Conservation (phyloP, 2,329 filamentous ascomycete species). For the Cadophora sp. region DNA sequence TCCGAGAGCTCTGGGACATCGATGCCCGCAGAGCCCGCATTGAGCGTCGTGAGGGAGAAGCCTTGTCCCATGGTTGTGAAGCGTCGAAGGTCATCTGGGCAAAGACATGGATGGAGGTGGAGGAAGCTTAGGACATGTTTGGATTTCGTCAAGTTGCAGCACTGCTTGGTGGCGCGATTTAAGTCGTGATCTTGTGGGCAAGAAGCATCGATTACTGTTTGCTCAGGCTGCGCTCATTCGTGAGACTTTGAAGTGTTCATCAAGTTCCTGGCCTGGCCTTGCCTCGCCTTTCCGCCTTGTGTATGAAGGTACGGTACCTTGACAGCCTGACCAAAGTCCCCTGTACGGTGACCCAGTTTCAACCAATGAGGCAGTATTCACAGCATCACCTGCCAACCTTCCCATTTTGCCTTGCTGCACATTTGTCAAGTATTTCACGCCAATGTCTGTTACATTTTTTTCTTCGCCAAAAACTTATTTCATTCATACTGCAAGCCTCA, state of each 20-base stretch:
- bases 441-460: too few relatives aligned
- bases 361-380: background rate
- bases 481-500: too few relatives aligned
- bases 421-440: too few relatives aligned
- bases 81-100: constrained; percentile 37
- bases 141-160: constrained; percentile 36
- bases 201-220: background rate
- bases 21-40: constrained; percentile 89
- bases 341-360: background rate
- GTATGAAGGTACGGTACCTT: too few relatives aligned
- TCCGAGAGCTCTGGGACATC: constrained; percentile 92
- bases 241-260: background rate
- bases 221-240: background rate
- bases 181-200: background rate
- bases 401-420: background rate
- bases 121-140: constrained; percentile 30
- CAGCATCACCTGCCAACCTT: background rate
- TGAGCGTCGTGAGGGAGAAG: constrained; percentile 91
- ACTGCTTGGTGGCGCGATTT: constrained; percentile 1
- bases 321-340: too few relatives aligned
- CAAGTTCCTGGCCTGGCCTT: background rate
- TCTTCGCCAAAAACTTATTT: too few relatives aligned
- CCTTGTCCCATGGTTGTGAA: constrained; percentile 83
- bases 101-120: constrained; percentile 35
- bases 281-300: background rate